Evolutionary conservation across 108 stramenopile genomes (phyloP), one percentile per base, ranked within the genome.

Genomic region (Skeletonema potamos): DNA sequence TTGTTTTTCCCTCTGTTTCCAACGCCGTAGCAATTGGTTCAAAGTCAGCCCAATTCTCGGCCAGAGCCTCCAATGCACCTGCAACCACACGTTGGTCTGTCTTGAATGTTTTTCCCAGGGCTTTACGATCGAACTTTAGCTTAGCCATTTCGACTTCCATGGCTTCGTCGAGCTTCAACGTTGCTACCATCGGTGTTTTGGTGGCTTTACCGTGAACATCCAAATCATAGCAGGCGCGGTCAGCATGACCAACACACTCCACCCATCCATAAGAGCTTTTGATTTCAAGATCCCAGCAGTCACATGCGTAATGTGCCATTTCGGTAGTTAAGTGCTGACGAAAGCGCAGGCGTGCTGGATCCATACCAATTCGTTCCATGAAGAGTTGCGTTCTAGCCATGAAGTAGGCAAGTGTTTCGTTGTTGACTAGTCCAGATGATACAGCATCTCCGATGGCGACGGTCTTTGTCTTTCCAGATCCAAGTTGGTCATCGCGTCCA

Each of bases 271-370:
- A 97, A 28, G 91, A 88, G 18, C 91, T 90, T 78, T 98, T 72
- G 65, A 99, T 98, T 87, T 99, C 99, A 70, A 98, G 85, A 85
- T 99, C 99, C 99, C 99, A 99, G 87, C 99, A 99, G 85, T 99
- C 99, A 37, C 92, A 92, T 9, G 98, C 99, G 72, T 99, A 99
- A 83, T 99, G 99, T 10, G 99, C 98, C 99, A 99, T 99, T 90
- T 99, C 99, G 6, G 98, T 99, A 9, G 81, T 83, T 64, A 99
- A 89, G 72, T 99, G 99, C 89, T 99, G 99, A 39, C 99, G 96
- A 83, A 99, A 99, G 18, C 98, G 92, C 61, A 99, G 76, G 26
- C 94, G 82, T 27, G 67, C 66, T 3, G 95, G 87, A 71, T 97
- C 91, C 93, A 99, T 98, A 63, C 99, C 99, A 66, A 98, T 98